phyloP scores from a whole-genome alignment of 192 early-diverging fungal species.

The Gryganskiella cystojenkinii region DNA sequence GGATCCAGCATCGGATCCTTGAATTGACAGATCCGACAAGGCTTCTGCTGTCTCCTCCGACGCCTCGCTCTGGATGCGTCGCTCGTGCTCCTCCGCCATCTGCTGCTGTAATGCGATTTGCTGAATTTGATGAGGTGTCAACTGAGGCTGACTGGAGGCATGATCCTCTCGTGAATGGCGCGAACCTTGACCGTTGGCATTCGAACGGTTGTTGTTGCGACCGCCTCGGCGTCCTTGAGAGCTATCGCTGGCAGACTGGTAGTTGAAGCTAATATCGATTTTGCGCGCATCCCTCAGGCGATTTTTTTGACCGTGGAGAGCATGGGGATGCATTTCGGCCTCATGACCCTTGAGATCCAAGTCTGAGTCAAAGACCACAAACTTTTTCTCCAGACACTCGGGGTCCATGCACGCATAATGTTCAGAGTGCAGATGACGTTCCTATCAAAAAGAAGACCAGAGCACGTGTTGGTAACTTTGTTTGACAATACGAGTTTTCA shows the following conservation, averaged over 20 bases:
- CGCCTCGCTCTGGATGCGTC: constrained; percentile 31
- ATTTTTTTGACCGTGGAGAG: constrained; percentile 42
- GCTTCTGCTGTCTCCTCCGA: constrained; percentile 1
- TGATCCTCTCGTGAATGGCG: constrained; percentile 13
- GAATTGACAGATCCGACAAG: constrained; percentile 11
- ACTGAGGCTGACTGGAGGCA: constrained; percentile 24
- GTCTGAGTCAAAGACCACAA: constrained; percentile 93
- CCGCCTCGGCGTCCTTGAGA: constrained; percentile 16
- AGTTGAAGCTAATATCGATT: constrained; percentile 36
- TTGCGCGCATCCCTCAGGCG: constrained; percentile 19
- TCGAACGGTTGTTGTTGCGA: constrained; percentile 21
- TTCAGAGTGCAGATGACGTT: constrained; percentile 81
- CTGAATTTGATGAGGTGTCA: constrained; percentile 48
- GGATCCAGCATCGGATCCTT: neutral
- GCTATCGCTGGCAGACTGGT: constrained; percentile 13
- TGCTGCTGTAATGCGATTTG: constrained; percentile 46
- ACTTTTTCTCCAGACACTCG: constrained; percentile 92
- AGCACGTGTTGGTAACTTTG: neutral
- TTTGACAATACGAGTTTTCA: no score
- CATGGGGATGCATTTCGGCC: constrained; percentile 58
- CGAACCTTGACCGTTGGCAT: constrained; percentile 16
- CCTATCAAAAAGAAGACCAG: constrained; percentile 43
- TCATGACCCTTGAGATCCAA: constrained; percentile 94
- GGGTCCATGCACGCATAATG: constrained; percentile 85
- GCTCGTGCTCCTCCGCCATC: constrained; percentile 36